phyloP scores from a whole-genome alignment of 805 yeast genomes.

The Lachancea quebecensis region DNA sequence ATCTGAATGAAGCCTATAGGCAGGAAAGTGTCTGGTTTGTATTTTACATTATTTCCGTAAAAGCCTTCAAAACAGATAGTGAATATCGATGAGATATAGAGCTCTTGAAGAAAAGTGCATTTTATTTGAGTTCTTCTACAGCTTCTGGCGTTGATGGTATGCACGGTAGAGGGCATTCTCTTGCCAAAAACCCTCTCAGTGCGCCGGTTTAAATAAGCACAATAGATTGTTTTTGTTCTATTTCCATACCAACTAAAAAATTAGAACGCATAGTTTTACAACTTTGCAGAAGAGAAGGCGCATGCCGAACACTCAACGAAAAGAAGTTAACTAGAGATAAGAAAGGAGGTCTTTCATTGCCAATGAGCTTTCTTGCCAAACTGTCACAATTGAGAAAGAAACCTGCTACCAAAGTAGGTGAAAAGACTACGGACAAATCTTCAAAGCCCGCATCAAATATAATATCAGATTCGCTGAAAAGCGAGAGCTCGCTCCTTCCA shows the following conservation, averaged over 20 bases:
- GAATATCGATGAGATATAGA: too few species aligned
- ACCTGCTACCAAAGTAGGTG: slow-evolving; percentile 6
- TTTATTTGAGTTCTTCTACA: too few species aligned
- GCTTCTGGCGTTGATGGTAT: too few species aligned
- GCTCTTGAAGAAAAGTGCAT: too few species aligned
- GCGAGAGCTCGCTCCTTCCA: slow-evolving; percentile 21
- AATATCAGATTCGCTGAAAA: slow-evolving; percentile 7
- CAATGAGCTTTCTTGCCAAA: slow-evolving; percentile 30
- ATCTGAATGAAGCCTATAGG: slow-evolving; percentile 2
- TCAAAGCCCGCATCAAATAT: neutral
- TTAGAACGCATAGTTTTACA: too few species aligned
- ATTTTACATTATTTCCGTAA: neutral
- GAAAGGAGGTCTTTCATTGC: neutral
- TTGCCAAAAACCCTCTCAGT: too few species aligned
- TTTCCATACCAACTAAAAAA: too few species aligned
- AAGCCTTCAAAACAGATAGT: too few species aligned
- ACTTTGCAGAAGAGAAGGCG: too few species aligned
- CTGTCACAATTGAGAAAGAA: slow-evolving; percentile 23
- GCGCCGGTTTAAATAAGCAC: too few species aligned
- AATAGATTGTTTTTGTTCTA: too few species aligned
- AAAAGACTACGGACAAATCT: neutral
- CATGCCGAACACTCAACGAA: neutral
- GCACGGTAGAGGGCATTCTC: too few species aligned
- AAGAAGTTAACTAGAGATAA: neutral
- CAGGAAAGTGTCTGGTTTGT: neutral